Evolutionary conservation across 495 filamentous ascomycete species (phyloP), one percentile per base, ranked within the genome.

Genomic region (Thermothielavioides terrestris): DNA sequence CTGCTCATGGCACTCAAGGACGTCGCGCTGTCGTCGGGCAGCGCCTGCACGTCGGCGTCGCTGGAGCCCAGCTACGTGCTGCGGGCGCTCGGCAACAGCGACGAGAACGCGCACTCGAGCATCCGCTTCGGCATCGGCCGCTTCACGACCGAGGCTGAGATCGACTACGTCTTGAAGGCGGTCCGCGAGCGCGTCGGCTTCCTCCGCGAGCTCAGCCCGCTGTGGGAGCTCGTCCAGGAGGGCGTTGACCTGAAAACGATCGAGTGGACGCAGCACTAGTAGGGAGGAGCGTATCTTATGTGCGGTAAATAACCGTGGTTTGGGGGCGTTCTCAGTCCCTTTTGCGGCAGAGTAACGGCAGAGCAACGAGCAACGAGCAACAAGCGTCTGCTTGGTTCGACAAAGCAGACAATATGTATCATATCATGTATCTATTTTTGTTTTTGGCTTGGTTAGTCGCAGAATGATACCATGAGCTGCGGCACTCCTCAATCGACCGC

Each of bases 191-290:
- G 92, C 36, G 92, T 98, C 30, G 81, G 78, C 14, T 95, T 97
- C 74, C 75, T 98, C 60, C 78, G 92, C 57, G 92, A 98, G 74
- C 75, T 99, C 63, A 95, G 89, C 65, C 92, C 92, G 44, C 69
- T 99, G 55, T 99, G 92, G 92, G 92, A 99, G 71, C 68, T 99
- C 52, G 92, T 99, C 11, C 94, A 99, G 69, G 94, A 97, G 68
- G 92, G 92, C 2, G 77, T 97, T 55, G 92, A 92, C 55, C 69
- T 99, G 63, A 89, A 91, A 67, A 95, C 86, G 44, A 99, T 99
- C 63, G 83, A 99, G 70, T 99, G 92, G 92, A 92, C 84, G 57
- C 88, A 94, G 71, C 94, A 95, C 66, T 95, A 58, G 57, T 30
- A 14, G 6, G 26, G 28, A 27, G 21, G 17, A 17, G 14, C n/a